Evolutionary conservation across 306 rosid genomes (phyloP).

Genomic region (Canavalia gladiata): DNA sequence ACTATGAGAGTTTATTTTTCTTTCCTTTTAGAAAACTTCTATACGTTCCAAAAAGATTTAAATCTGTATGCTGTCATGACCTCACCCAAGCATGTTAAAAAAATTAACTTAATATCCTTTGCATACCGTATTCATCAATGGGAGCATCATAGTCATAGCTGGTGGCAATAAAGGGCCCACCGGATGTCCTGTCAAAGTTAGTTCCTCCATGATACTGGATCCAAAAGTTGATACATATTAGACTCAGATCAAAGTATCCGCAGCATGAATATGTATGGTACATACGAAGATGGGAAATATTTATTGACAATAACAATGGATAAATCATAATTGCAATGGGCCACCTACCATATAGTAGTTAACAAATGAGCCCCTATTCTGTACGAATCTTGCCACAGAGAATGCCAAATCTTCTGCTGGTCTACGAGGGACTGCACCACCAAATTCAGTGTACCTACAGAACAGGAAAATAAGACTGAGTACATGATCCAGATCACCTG

Average conservation of each 20-base stretch:
- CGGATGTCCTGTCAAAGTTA: constrained; percentile 89
- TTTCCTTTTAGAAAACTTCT: not conserved
- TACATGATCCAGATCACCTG: not conserved
- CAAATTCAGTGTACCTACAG: constrained; percentile 88
- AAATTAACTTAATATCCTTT: constrained; percentile 17
- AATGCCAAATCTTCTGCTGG: constrained; percentile 90
- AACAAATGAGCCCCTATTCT: constrained; percentile 86
- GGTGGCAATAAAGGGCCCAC: constrained; percentile 91
- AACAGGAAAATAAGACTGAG: constrained; percentile 28
- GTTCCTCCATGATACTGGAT: constrained; percentile 98
- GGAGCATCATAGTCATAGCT: constrained; percentile 98
- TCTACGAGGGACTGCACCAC: constrained; percentile 82
- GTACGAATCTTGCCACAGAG: constrained; percentile 85
- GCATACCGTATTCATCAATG: constrained; percentile 88
- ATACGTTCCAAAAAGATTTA: not conserved
- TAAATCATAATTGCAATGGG: constrained; percentile 27
- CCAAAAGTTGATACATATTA: constrained; percentile 28
- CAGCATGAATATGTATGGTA: not conserved
- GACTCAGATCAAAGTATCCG: constrained; percentile 14
- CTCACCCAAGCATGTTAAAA: constrained; percentile 17
- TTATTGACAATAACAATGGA: not conserved
- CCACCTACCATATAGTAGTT: constrained; percentile 86
- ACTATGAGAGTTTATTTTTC: too few relatives aligned
- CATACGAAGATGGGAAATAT: not conserved
- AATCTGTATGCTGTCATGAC: constrained; percentile 2